Base-by-base conservation (phyloP, 352 stramenopile genomes). In the Pythium diclinum region DNA sequence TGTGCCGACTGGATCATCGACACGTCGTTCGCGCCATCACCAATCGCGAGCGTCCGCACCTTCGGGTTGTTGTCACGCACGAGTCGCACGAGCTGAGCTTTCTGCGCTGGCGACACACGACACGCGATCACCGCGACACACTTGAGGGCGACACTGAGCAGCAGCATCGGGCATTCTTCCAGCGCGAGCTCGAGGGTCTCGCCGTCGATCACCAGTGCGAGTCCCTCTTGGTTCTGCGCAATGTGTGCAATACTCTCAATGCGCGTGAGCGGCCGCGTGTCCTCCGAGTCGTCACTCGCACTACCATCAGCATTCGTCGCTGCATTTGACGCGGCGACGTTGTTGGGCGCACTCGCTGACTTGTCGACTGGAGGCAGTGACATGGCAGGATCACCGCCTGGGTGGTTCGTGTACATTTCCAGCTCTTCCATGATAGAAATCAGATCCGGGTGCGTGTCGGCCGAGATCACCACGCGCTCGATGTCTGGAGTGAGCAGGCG, bases 21-120 rank as follows among this genome's bases (percentile, higher is more conserved):
- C 0, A 99, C 96, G 68, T 99, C 96, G 66, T 99, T 99, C 0
- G 95, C 96, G 30, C 96, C 96, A 61, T 99, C 96, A 28, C 96
- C 94, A 53, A 98, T 98, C 16, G 90, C 86, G 1, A 98, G 72
- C 17, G 92, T 97, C 33, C 87, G 83, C 3, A 92, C 75, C 17
- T 79, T 75, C 0, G 85, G 82, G 38, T 95, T 93, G 55, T 94
- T 88, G n/a, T 92, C 76, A 23, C 95, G 95, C 32, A 98, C 94
- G 0, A 98, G 66, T 0, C 73, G 74, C 54, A 98, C 95, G n/a
- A 99, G 65, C 36, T 98, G 69, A 0, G 89, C 88, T 67, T 99
- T 99, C 58, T 99, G 96, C 0, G 85, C 87, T 9, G 96, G 96
- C 28, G 84, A 97, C 0, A 98, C 93, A 38, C 96, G 85, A 54